These are phyloP conservation scores for Pestalotiopsis sp. DNA, from an alignment of 2,329 filamentous ascomycete genomes.

Conservation along the genomic window DNA sequence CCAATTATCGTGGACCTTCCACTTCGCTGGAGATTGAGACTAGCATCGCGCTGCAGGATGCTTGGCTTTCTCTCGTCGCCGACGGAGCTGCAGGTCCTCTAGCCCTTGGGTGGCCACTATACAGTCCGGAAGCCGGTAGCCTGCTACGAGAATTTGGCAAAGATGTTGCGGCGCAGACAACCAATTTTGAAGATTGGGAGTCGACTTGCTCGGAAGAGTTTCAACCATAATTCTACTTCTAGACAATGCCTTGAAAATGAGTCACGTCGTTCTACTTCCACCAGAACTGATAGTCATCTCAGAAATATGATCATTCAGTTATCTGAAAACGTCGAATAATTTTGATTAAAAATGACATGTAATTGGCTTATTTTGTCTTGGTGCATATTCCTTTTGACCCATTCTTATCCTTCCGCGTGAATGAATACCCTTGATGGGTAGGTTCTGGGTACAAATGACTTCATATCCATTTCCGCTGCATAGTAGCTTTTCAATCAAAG, in stretches of 20 bases:
- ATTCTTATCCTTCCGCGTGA: no score
- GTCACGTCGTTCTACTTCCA: no score
- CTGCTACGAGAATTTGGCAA: constrained; percentile 11
- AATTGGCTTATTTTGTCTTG: no score
- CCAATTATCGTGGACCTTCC: constrained; percentile 11
- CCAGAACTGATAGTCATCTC: neutral
- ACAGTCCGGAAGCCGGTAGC: neutral
- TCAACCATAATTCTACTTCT: neutral
- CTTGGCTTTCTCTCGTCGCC: constrained; percentile 12
- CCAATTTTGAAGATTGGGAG: constrained; percentile 1
- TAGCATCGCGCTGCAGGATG: constrained; percentile 13
- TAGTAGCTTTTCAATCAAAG: no score
- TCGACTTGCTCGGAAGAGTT: constrained; percentile 1
- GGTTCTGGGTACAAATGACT: neutral
- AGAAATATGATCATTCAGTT: neutral
- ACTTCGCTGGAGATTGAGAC: constrained; percentile 12
- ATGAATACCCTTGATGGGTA: no score
- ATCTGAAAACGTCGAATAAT: no score
- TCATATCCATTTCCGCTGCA: neutral
- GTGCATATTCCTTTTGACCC: no score
- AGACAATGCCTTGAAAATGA: neutral
- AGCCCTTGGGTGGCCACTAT: constrained; percentile 11
- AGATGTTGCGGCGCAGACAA: constrained; percentile 2
- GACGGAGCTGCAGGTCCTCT: neutral
- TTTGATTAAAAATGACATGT: no score